These are phyloP conservation scores for Aphanomyces invadans DNA, from an alignment of 352 stramenopile genomes.

Conservation along the genomic window DNA sequence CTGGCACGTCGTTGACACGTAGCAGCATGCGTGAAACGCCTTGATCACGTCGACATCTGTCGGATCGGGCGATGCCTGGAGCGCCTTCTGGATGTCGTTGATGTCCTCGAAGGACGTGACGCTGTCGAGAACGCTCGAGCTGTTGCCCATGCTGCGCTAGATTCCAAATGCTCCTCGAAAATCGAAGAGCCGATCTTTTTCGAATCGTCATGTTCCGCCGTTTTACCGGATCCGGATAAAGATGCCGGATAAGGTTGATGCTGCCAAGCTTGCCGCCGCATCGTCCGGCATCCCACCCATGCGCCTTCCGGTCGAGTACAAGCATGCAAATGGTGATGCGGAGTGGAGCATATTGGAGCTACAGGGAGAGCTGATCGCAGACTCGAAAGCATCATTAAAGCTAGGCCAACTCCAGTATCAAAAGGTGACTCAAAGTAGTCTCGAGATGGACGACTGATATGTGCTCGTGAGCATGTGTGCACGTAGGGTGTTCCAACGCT, in stretches of 20 bases:
- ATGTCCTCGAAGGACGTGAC: slow-evolving; percentile 22
- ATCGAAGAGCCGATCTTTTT: slow-evolving; percentile 23
- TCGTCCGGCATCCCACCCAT: background rate
- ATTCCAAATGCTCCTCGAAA: background rate
- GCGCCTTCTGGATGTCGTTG: slow-evolving; percentile 22
- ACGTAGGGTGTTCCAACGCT: slow-evolving; percentile 55
- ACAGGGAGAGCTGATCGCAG: slow-evolving; percentile 57
- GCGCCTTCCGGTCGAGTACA: slow-evolving; percentile 16
- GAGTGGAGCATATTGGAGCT: slow-evolving; percentile 83
- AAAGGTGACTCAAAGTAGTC: slow-evolving; percentile 1
- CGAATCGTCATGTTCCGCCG: background rate
- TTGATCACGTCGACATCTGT: slow-evolving; percentile 20
- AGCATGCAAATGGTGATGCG: slow-evolving; percentile 42
- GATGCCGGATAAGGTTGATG: background rate
- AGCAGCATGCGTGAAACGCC: slow-evolving; percentile 22
- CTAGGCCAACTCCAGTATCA: slow-evolving; percentile 61
- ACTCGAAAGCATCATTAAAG: slow-evolving; percentile 39
- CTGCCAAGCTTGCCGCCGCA: background rate
- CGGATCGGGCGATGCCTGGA: slow-evolving; percentile 2
- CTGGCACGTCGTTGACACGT: slow-evolving; percentile 23
- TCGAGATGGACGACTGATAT: background rate
- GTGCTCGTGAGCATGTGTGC: no score
- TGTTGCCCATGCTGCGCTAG: slow-evolving; percentile 15
- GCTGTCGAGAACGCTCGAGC: slow-evolving; percentile 18
- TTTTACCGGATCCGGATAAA: slow-evolving; percentile 4